Conservation (phyloP, 495 filamentous ascomycete species). For the Aspergillus nidulans region DNA sequence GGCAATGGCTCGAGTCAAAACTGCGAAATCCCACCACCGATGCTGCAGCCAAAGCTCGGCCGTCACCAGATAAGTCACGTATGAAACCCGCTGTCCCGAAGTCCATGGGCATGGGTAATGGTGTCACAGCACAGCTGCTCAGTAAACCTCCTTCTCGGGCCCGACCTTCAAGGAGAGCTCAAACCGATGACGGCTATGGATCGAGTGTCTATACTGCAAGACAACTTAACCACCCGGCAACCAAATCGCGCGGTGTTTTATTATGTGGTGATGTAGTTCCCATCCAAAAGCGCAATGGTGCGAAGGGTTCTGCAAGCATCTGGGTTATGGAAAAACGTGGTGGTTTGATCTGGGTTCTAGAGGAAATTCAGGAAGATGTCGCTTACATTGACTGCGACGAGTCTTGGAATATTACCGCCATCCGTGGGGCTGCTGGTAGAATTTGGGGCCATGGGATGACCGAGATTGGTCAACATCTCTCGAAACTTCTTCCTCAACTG, state of each 20-base stretch:
- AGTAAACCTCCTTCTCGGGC: slow-evolving; percentile 81
- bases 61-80: slow-evolving; percentile 33
- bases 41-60: slow-evolving; percentile 37
- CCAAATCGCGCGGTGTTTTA: slow-evolving; percentile 83
- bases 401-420: slow-evolving; percentile 62
- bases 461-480: slow-evolving; percentile 63
- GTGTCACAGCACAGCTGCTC: slow-evolving; percentile 79
- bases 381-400: slow-evolving; percentile 68
- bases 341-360: slow-evolving; percentile 93
- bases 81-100: slow-evolving; percentile 38
- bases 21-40: slow-evolving; percentile 57
- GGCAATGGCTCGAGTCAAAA: slow-evolving; percentile 87
- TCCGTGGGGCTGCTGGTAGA: slow-evolving; percentile 62
- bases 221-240: slow-evolving; percentile 53
- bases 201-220: slow-evolving; percentile 53
- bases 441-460: slow-evolving; percentile 76
- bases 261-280: slow-evolving; percentile 96
- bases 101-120: slow-evolving; percentile 63
- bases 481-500: slow-evolving; percentile 71
- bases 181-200: slow-evolving; percentile 72
- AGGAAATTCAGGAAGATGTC: slow-evolving; percentile 95
- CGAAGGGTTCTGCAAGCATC: slow-evolving; percentile 83
- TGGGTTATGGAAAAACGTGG: slow-evolving; percentile 98
- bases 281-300: slow-evolving; percentile 90
- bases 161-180: slow-evolving; percentile 51